These are phyloP conservation scores for Blastomyces emzantsi DNA, from an alignment of 2,329 filamentous ascomycete genomes.

Conservation along the genomic window DNA sequence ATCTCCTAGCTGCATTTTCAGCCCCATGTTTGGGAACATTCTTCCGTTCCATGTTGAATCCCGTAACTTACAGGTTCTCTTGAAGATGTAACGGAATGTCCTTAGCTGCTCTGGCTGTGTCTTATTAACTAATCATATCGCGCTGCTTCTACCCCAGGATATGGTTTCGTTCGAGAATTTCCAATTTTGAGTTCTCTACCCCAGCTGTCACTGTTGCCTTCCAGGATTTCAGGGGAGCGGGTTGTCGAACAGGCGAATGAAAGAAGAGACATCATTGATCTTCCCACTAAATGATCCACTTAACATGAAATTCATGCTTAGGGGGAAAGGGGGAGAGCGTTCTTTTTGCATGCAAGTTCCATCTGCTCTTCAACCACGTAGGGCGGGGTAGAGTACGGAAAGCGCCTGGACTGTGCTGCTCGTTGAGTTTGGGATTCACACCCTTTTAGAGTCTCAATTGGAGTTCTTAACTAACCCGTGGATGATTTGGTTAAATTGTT, in stretches of 20 bases:
- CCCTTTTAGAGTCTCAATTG: neutral
- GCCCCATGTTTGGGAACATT: neutral
- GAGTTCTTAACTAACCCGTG: neutral
- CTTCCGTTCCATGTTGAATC: neutral
- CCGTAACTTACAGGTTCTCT: neutral
- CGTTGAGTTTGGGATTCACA: neutral
- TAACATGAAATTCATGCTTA: neutral
- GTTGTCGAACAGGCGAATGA: neutral
- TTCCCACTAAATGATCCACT: neutral
- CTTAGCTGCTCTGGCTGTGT: neutral
- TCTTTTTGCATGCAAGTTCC: neutral
- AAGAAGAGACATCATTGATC: neutral
- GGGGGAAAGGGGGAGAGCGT: neutral
- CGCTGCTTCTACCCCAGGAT: neutral
- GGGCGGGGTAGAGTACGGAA: neutral
- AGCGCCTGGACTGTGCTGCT: neutral
- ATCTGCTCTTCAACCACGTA: neutral
- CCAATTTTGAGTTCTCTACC: neutral
- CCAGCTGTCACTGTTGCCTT: neutral
- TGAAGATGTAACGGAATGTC: neutral
- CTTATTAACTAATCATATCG: neutral
- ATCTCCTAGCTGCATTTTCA: neutral
- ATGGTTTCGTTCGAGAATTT: neutral
- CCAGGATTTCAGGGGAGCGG: neutral
- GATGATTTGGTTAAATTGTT: neutral